Conservation (phyloP, 2,329 filamentous ascomycete genomes). For the Aspergillus spinulosporus region DNA sequence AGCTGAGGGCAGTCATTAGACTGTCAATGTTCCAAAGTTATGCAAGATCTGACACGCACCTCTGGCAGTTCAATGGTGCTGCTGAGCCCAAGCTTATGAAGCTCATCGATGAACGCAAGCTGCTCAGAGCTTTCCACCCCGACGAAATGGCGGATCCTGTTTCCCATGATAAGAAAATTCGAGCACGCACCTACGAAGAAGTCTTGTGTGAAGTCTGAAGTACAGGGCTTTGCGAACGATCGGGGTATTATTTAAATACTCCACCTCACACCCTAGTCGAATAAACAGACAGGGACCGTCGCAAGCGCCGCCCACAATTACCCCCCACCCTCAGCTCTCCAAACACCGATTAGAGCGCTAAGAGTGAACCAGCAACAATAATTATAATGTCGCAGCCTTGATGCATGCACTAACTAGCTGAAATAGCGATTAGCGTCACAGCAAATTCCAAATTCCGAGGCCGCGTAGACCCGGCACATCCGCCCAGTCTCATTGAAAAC, state of each 20-base stretch:
- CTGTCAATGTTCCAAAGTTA: neutral
- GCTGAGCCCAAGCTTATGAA: conserved; percentile 20
- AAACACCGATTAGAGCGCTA: neutral
- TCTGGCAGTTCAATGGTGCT: conserved; percentile 22
- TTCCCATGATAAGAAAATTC: neutral
- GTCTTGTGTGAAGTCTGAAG: neutral
- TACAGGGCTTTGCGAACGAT: neutral
- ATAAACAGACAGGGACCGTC: neutral
- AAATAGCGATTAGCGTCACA: neutral
- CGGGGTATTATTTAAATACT: neutral
- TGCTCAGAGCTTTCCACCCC: conserved; percentile 54
- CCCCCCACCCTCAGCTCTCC: neutral
- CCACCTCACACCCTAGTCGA: neutral
- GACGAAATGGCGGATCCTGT: conserved; percentile 32
- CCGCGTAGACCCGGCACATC: no score
- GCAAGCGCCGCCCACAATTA: no score
- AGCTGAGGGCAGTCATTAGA: neutral
- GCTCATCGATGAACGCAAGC: conserved; percentile 23
- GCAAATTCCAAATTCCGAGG: no score
- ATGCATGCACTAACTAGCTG: neutral
- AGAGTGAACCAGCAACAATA: neutral
- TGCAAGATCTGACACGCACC: neutral
- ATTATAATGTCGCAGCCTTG: neutral
- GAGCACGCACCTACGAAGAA: neutral
- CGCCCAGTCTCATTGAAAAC: no score